These are phyloP conservation scores for Aspergillus piperis DNA, from an alignment of 2,329 filamentous ascomycete genomes.

Conservation along the genomic window DNA sequence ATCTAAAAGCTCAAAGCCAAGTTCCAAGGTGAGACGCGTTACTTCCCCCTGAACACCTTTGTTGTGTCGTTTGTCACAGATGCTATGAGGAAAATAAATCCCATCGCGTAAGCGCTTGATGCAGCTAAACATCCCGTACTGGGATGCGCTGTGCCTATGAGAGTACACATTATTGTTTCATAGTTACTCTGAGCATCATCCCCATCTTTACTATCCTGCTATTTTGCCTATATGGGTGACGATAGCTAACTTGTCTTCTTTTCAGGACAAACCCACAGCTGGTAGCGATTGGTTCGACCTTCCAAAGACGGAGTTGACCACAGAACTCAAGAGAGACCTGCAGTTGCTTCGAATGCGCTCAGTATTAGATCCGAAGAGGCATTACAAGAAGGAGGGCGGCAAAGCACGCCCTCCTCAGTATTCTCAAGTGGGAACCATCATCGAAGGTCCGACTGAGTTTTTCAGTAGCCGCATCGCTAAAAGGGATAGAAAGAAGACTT, in stretches of 20 bases:
- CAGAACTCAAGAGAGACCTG: constrained; percentile 83
- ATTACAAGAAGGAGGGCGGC: constrained; percentile 83
- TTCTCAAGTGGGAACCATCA: constrained; percentile 83
- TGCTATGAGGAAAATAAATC: constrained; percentile 75
- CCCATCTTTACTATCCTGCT: constrained; percentile 27
- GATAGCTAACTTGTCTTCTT: constrained; percentile 17
- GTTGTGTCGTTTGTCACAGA: constrained; percentile 19
- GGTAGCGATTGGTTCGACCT: constrained; percentile 86
- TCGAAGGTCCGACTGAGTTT: constrained; percentile 87
- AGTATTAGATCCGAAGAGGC: constrained; percentile 82
- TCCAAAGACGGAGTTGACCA: constrained; percentile 78
- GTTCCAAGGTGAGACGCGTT: constrained; percentile 49
- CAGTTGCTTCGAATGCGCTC: constrained; percentile 87
- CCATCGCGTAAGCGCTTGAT: constrained; percentile 67
- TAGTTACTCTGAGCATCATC: constrained; percentile 67
- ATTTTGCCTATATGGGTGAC: neutral
- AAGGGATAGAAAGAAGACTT: constrained; percentile 82
- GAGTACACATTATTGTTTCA: constrained; percentile 60
- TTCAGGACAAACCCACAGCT: constrained; percentile 64
- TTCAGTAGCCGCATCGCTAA: constrained; percentile 78
- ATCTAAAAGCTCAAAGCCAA: neutral
- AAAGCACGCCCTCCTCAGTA: constrained; percentile 75
- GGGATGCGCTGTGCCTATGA: constrained; percentile 73
- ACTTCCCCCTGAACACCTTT: neutral
- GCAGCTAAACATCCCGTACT: constrained; percentile 76